Evolutionary conservation across 106 monocot genomes (phyloP), one percentile per base, ranked within the genome.

Genomic region (Platanthera zijinensis): DNA sequence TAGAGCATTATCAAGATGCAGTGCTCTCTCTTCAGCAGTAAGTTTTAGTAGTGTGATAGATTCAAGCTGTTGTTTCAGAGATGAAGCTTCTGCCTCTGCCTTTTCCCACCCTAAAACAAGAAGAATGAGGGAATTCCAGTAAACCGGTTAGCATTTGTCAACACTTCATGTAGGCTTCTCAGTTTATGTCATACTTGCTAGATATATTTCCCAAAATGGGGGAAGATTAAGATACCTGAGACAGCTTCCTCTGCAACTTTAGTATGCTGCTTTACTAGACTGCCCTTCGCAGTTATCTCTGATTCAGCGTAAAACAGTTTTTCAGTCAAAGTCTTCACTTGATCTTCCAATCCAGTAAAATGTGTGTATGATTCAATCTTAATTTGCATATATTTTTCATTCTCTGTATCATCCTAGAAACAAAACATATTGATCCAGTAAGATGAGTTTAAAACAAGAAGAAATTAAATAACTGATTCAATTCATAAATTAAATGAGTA

Each of bases 211-310:
- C 39, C 67, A 67, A 10, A 39, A 22, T 39, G 12, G 21, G 73
- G 47, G 50, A 10, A 77, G 11, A 18, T 49, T 59, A 15, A n/a
- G 13, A 50, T 64, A 92, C 92, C 92, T 89, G 86, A 84, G 7
- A 92, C 83, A 54, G 92, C 92, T 69, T 92, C 92, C 79, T 92
- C 92, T 39, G 92, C 92, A 74, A 92, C 92, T 85, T 86, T 89
- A 14, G 89, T 84, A 83, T 92, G 92, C 19, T 92, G 92, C 72
- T 92, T 92, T 51, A 92, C 92, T n/a, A 85, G 73, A 77, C 75
- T 53, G n/a, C 89, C 92, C 77, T 92, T 92, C 5, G 78, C 62
- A 28, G 76, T 86, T 22, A 89, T 86, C 71, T 92, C 92, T 48
- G 86, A 77, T 71, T 89, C 83, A 48, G 92, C 84, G 17, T 83